Evolutionary conservation across 768 basidiomycete genomes (phyloP).

Genomic region (Podaxis sp.): DNA sequence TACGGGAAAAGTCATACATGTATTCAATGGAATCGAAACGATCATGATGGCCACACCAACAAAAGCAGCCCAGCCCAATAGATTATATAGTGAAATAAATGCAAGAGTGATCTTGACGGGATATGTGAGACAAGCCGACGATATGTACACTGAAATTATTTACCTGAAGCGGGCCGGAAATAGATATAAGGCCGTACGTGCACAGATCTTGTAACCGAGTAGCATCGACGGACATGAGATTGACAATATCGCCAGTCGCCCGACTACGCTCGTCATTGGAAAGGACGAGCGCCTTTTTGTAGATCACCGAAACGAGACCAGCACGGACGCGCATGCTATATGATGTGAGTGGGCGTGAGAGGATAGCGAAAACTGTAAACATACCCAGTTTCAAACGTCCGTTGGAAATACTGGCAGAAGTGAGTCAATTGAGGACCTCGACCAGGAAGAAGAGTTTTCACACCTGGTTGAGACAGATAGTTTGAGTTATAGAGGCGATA

Average conservation of each 20-base stretch:
- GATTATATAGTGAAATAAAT: conserved; percentile 84
- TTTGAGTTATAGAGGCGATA: conserved; percentile 72
- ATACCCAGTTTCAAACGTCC: conserved; percentile 69
- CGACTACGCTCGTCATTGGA: conserved; percentile 83
- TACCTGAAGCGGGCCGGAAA: conserved; percentile 87
- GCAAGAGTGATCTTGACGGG: conserved; percentile 71
- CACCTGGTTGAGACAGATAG: conserved; percentile 78
- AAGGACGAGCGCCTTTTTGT: conserved; percentile 81
- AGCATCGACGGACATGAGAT: conserved; percentile 88
- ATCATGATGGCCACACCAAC: conserved; percentile 89
- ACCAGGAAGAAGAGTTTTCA: not conserved
- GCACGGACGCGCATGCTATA: conserved; percentile 87
- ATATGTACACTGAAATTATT: not conserved
- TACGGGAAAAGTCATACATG: conserved; percentile 32
- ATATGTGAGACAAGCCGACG: not conserved
- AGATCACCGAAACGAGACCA: conserved; percentile 83
- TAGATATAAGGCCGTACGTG: conserved; percentile 77
- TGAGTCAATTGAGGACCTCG: not conserved
- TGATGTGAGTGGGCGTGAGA: not conserved
- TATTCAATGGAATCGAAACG: conserved; percentile 75
- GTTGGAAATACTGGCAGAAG: conserved; percentile 73
- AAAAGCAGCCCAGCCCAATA: conserved; percentile 91
- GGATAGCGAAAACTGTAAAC: conserved; percentile 10
- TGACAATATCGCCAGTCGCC: conserved; percentile 90
- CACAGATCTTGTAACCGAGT: conserved; percentile 78